These are phyloP conservation scores for Quercus cerris DNA, from an alignment of 306 rosid species.

Conservation along the genomic window DNA sequence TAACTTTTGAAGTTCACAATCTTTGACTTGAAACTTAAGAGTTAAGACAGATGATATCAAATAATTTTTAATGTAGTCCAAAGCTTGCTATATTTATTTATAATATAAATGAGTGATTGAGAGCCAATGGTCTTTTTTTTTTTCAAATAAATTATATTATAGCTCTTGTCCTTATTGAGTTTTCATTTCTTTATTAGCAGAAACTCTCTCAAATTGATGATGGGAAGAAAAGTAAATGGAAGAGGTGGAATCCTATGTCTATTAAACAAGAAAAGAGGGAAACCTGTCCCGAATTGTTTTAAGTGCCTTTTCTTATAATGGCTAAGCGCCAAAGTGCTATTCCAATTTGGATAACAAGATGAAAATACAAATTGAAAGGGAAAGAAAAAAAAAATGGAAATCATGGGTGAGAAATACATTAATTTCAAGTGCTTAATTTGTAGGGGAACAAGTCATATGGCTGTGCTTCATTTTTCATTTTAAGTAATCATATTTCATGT, in stretches of 20 bases:
- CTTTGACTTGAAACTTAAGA: constrained; percentile 38
- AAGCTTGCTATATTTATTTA: neutral
- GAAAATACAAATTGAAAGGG: neutral
- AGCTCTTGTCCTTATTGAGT: no score
- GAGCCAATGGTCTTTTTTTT: neutral
- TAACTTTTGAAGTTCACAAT: constrained; percentile 18
- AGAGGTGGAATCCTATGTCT: constrained; percentile 22
- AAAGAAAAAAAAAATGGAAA: neutral
- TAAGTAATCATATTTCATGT: neutral
- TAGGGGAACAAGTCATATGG: neutral
- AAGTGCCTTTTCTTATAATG: neutral
- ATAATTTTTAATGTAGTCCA: neutral
- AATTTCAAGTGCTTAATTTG: neutral
- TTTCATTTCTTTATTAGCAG: no score
- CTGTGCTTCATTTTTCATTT: neutral
- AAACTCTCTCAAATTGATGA: neutral
- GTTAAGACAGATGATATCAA: constrained; percentile 19
- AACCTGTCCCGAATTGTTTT: neutral
- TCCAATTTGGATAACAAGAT: neutral
- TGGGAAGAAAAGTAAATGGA: neutral
- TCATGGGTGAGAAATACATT: neutral
- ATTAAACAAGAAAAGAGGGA: neutral
- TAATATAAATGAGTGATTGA: neutral
- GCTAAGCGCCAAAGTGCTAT: neutral
- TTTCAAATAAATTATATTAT: no score